phyloP scores from a whole-genome alignment of 2,329 filamentous ascomycete species.

The Tolypocladium nubicola region DNA sequence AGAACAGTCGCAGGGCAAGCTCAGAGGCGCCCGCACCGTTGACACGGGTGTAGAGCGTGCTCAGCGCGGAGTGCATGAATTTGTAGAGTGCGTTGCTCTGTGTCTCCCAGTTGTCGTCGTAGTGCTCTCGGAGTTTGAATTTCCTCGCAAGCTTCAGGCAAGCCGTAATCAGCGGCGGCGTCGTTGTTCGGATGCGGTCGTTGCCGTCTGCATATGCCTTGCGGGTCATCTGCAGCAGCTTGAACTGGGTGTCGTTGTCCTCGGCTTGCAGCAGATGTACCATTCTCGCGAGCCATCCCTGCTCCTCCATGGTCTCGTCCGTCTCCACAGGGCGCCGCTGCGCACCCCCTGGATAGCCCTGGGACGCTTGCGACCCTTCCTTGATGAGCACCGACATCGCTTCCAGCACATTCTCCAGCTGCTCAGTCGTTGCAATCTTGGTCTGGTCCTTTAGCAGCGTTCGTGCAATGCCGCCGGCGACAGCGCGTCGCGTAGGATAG shows the following conservation, averaged over 20 bases:
- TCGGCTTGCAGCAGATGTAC: constrained; percentile 76
- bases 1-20: constrained; percentile 78
- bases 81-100: constrained; percentile 76
- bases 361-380: constrained; percentile 76
- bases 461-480: constrained; percentile 79
- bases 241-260: constrained; percentile 89
- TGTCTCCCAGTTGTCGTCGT: constrained; percentile 52
- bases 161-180: constrained; percentile 80
- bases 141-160: constrained; percentile 81
- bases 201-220: constrained; percentile 87
- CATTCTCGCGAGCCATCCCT: constrained; percentile 90
- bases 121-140: constrained; percentile 87
- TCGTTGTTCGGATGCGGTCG: constrained; percentile 92
- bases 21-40: constrained; percentile 70
- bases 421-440: constrained; percentile 62
- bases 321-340: constrained; percentile 73
- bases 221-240: constrained; percentile 76
- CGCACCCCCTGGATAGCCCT: constrained; percentile 71
- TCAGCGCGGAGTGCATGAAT: constrained; percentile 84
- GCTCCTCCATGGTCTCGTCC: constrained; percentile 95
- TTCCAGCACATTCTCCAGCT: constrained; percentile 82
- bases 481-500: constrained; percentile 81
- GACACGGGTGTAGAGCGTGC: constrained; percentile 78
- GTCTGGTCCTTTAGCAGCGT: constrained; percentile 77
- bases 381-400: constrained; percentile 86